Conservation (phyloP, 2,329 filamentous ascomycete genomes). For the Hymenoscyphus fructigenus region DNA sequence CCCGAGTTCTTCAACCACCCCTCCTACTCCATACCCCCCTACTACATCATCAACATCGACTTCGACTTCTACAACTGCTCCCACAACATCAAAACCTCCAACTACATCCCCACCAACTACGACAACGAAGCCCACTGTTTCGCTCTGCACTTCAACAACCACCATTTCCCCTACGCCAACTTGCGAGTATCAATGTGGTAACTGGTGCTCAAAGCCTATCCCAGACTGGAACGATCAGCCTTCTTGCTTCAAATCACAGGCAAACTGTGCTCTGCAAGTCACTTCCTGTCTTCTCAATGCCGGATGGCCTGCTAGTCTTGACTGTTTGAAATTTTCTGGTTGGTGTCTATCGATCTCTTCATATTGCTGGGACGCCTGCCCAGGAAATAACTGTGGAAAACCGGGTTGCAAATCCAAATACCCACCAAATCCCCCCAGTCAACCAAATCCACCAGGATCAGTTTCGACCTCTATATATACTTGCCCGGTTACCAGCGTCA, state of each 20-base stretch:
- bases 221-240: conserved; percentile 47
- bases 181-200: conserved; percentile 56
- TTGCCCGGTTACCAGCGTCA: conserved; percentile 29
- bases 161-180: conserved; percentile 41
- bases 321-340: conserved; percentile 50
- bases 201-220: conserved; percentile 52
- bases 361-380: conserved; percentile 46
- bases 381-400: conserved; percentile 42
- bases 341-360: conserved; percentile 49
- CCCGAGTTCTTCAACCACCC: conserved; percentile 15
- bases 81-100: neutral
- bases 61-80: conserved; percentile 5
- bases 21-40: conserved; percentile 13
- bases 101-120: conserved; percentile 18
- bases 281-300: conserved; percentile 52
- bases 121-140: conserved; percentile 37
- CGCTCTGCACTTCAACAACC: conserved; percentile 48
- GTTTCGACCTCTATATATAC: conserved; percentile 39
- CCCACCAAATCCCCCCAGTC: conserved; percentile 40
- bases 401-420: conserved; percentile 44
- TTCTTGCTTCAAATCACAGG: conserved; percentile 43
- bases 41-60: conserved; percentile 12
- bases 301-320: conserved; percentile 48
- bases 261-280: conserved; percentile 46
- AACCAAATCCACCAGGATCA: conserved; percentile 38